Evolutionary conservation across 2,329 filamentous ascomycete species (phyloP).

Genomic region (Fusarium sp.): DNA sequence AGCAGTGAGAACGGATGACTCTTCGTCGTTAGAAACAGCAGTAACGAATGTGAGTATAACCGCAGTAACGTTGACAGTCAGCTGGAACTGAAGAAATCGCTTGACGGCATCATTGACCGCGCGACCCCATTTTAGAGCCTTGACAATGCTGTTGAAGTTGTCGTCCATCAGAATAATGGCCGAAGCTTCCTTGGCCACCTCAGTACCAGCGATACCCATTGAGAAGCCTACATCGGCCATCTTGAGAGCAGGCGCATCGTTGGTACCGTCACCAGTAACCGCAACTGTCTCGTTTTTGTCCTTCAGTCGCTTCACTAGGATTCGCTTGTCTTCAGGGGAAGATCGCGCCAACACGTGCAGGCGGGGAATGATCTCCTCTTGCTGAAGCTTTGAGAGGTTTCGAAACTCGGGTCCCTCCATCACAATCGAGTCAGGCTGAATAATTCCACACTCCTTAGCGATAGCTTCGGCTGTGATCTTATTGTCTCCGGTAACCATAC

Average conservation of each 20-base stretch:
- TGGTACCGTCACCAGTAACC: constrained; percentile 86
- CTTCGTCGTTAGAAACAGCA: constrained; percentile 77
- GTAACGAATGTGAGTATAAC: constrained; percentile 90
- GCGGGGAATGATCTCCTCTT: constrained; percentile 75
- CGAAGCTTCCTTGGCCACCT: constrained; percentile 87
- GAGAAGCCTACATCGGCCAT: constrained; percentile 87
- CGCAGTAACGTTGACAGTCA: constrained; percentile 92
- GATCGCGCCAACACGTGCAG: constrained; percentile 80
- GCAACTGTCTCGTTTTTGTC: constrained; percentile 82
- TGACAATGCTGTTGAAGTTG: constrained; percentile 88
- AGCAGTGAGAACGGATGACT: constrained; percentile 83
- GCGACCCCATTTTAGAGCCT: constrained; percentile 84
- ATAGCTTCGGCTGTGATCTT: constrained; percentile 83
- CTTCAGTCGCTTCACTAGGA: constrained; percentile 78
- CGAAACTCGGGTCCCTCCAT: constrained; percentile 86
- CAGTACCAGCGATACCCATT: constrained; percentile 86
- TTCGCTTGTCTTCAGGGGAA: constrained; percentile 81
- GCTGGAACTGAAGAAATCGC: constrained; percentile 81
- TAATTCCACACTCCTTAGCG: constrained; percentile 82
- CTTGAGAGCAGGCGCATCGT: constrained; percentile 85
- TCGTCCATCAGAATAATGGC: constrained; percentile 90
- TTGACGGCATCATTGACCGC: constrained; percentile 83
- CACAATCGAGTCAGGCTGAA: constrained; percentile 74
- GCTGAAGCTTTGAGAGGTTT: constrained; percentile 74
- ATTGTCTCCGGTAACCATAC: constrained; percentile 90